Base-by-base conservation (phyloP, 2,329 filamentous ascomycete species). In the Hypocrella siamensis region DNA sequence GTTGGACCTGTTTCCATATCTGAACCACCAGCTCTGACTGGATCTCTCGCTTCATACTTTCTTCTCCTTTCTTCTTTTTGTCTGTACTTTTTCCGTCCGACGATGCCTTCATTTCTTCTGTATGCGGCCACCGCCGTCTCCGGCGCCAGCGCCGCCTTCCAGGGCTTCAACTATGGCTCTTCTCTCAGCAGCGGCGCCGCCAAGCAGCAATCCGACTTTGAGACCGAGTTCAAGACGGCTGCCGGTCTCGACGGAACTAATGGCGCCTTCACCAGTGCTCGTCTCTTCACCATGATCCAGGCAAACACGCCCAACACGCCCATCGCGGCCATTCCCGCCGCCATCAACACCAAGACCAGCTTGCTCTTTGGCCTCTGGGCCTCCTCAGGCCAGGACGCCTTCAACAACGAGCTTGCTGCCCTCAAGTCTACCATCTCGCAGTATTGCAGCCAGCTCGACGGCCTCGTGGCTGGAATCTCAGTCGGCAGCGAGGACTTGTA, bases 401-500 rank as follows among this genome's bases (percentile, higher is more conserved):
- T 92, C 52, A 57, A 66, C 51, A 80, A 83, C 49, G 84, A 93
- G 58, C 58, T 93, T 30, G 51, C 62, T 3, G 83, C 84, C 11
- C 65, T 93, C 30, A 69, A 70, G 51, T 57, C 63, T 27, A 80
- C 83, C 42, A 78, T 86, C 41, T 42, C 55, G 30, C 62, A 73
- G 46, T 85, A 84, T 51, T 82, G 81, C 35, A 55, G 59, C 8
- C 58, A 65, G 30, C 74, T 92, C 45, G 66, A 67, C 25, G 60
- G 65, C 34, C 60, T 79, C 14, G 73, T 93, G 27, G 77, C 74
- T 35, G 85, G 82, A 52, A 88, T 93, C 56, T 86, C 82, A 1
- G 73, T 93, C 32, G 85, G 85, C 39, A 80, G 70, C 42, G 85
- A 93, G 64, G 85, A 93, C 52, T 67, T 90, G 27, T 90, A 90